Conservation (phyloP, 176 grass and related monocot species). For the Raddia guianensis region DNA sequence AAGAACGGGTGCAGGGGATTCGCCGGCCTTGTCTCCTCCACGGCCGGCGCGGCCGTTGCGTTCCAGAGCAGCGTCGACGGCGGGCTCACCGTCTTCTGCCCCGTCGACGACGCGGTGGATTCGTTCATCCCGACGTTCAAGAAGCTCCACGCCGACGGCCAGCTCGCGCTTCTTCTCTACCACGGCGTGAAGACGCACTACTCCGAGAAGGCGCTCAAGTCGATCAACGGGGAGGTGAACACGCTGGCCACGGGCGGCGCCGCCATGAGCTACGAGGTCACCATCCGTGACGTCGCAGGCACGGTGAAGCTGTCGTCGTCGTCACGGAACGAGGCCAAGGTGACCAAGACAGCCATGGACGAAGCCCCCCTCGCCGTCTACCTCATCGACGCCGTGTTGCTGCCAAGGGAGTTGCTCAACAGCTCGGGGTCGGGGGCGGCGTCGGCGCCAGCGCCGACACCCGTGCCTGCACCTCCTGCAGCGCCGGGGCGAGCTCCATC, state of each 20-base stretch:
- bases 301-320: slow-evolving; percentile 23
- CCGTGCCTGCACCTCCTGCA: not conserved
- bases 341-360: slow-evolving; percentile 27
- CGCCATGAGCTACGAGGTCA: slow-evolving; percentile 37
- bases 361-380: slow-evolving; percentile 21
- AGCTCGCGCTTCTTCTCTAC: slow-evolving; percentile 53
- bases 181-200: slow-evolving; percentile 59
- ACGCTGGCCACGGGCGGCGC: slow-evolving; percentile 45
- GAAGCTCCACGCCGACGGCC: slow-evolving; percentile 43
- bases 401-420: slow-evolving; percentile 25
- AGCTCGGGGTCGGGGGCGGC: not conserved
- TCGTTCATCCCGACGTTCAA: slow-evolving; percentile 54
- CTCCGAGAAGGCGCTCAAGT: slow-evolving; percentile 46
- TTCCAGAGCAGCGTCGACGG: slow-evolving; percentile 31
- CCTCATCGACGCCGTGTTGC: slow-evolving; percentile 41
- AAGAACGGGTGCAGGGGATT: slow-evolving; percentile 62
- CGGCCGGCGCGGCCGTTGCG: slow-evolving; percentile 9
- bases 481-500: not conserved
- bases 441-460: not conserved
- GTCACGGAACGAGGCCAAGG: not conserved
- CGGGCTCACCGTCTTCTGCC: slow-evolving; percentile 72
- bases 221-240: slow-evolving; percentile 49
- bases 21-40: slow-evolving; percentile 39
- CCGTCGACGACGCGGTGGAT: slow-evolving; percentile 38
- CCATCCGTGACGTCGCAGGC: slow-evolving; percentile 5